A percentile compares a stretch with the other conserved stretches of the same genome.
Conservation (phyloP, 2,329 filamentous ascomycete species). For the Didymella glomerata region DNA sequence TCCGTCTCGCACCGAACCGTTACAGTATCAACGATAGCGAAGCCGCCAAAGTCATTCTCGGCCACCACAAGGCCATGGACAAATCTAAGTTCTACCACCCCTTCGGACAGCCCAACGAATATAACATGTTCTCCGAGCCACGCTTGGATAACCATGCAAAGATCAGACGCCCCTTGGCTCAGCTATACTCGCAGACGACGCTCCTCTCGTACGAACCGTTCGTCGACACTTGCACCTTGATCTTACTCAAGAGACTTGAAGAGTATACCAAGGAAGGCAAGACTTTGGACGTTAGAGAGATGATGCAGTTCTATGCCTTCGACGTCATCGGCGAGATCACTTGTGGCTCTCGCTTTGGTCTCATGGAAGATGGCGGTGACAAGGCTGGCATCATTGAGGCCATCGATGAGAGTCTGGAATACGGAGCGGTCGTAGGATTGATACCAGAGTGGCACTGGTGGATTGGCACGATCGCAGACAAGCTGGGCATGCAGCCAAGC, state of each 20-base stretch:
- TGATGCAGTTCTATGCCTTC: conserved; percentile 60
- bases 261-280: conserved; percentile 31
- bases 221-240: conserved; percentile 47
- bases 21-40: conserved; percentile 27
- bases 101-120: conserved; percentile 22
- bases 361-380: conserved; percentile 27
- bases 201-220: conserved; percentile 52
- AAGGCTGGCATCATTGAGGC: conserved; percentile 12
- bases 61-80: conserved; percentile 19
- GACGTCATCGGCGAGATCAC: conserved; percentile 64
- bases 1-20: conserved; percentile 26
- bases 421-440: conserved; percentile 11
- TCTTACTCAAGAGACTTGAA: conserved; percentile 45
- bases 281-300: conserved; percentile 53
- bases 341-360: conserved; percentile 40
- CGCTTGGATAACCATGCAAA: conserved; percentile 46
- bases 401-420: conserved; percentile 1
- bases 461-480: not conserved
- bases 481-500: not conserved
- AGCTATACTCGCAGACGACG: conserved; percentile 51
- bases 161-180: conserved; percentile 48
- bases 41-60: conserved; percentile 19
- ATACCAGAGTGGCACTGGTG: conserved; percentile 17
- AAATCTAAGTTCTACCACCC: conserved; percentile 40
- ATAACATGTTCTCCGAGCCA: conserved; percentile 51